phyloP scores from a whole-genome alignment of 2,329 filamentous ascomycete genomes.

The Trichoderma atroviride region DNA sequence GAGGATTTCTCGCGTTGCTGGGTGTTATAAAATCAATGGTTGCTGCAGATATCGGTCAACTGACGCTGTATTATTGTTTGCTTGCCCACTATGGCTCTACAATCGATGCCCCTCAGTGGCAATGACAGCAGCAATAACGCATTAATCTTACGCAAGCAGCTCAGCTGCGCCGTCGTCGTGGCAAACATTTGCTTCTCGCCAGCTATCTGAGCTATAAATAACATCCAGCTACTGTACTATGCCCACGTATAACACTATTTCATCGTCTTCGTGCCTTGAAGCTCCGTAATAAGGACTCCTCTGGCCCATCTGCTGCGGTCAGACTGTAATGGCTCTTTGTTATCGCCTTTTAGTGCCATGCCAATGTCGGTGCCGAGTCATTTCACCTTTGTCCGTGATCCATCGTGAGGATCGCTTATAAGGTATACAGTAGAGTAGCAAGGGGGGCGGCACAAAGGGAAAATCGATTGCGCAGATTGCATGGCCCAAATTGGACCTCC shows the following conservation, averaged over 20 bases:
- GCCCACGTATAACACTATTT: not conserved
- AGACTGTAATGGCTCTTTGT: not conserved
- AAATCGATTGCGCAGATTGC: not conserved
- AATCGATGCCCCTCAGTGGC: not conserved
- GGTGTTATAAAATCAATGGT: not conserved
- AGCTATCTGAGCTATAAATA: conserved; percentile 8
- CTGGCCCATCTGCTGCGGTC: not conserved
- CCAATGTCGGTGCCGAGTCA: not conserved
- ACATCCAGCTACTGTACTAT: not conserved
- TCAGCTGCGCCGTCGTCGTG: conserved; percentile 21
- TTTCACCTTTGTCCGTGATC: not conserved
- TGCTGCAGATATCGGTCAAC: not conserved
- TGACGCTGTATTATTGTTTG: not conserved
- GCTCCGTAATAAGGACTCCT: not conserved
- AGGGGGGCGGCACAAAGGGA: not conserved
- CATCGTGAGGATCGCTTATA: not conserved
- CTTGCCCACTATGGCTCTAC: not conserved
- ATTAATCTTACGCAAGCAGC: conserved; percentile 8
- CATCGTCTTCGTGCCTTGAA: not conserved
- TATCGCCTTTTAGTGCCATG: not conserved
- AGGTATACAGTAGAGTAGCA: not conserved
- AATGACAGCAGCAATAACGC: not conserved
- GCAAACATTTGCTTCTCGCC: not conserved
- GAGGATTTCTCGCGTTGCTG: not conserved
- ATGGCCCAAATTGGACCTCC: conserved; percentile 4